Base-by-base conservation (phyloP, 371 early-diverging fungal species). In the Apophysomyces variabilis region DNA sequence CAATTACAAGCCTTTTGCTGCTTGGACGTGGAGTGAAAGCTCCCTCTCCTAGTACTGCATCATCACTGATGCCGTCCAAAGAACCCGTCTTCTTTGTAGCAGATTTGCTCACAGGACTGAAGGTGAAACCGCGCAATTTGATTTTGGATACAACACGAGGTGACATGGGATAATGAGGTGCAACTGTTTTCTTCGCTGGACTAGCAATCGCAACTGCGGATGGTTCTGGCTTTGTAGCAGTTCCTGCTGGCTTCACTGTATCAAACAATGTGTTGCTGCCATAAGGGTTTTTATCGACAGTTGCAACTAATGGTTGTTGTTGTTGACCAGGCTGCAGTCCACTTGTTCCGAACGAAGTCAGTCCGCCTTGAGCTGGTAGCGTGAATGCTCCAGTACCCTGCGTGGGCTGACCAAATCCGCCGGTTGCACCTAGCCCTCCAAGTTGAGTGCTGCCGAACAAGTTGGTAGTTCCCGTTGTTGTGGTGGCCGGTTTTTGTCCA, bases 221-320 rank as follows among this genome's bases (percentile, higher is more conserved):
- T 5, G 81, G 82, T 11, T 84, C 60, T 39, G 76, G 54, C 41
- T 62, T 61, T 7, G 18, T 61, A 36, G 66, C 35, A 16, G 57
- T 13, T 56, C 64, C 62, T n/a, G 57, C 12, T 7, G 50, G 38
- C 67, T 70, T 74, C 9, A 69, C 64, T 16, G 78, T 66, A 60
- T 92, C 85, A 70, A 95, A 93, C 46, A 96, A 77, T 16, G 95
- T 90, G 61, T 90, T 93, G 62, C 75, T 78, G 43, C 96, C 96
- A 66, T 95, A 97, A 8, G 96, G 94, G 61, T 88, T 88, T 56
- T 85, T 81, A 62, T 95, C 95, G 57, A 95, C 89, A 18, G 87
- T 82, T 2, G 96, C 94, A 18, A 86, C 79, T 59, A 95, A 68
- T 16, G 76, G 75, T 66, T 73, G 83, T 64, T 77, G 78, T 38